Evolutionary conservation across 108 stramenopile genomes (phyloP).

Genomic region (Nitzschia palea): DNA sequence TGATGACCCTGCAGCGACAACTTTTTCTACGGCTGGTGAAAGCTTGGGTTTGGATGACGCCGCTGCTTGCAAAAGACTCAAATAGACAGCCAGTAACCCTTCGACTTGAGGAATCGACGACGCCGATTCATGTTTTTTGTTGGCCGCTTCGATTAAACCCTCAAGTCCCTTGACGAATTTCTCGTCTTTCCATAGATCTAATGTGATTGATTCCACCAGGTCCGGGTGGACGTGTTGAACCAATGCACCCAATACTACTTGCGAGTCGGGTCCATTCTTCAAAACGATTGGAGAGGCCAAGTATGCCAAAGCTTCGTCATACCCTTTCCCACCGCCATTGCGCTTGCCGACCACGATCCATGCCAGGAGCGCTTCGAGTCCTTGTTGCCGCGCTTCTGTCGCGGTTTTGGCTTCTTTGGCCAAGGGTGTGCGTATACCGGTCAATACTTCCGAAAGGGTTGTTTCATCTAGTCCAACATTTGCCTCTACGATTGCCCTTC

Average conservation of each 20-base stretch:
- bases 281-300: constrained; percentile 46
- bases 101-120: constrained; percentile 65
- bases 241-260: constrained; percentile 20
- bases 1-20: constrained; percentile 43
- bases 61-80: constrained; percentile 39
- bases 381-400: constrained; percentile 36
- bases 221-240: constrained; percentile 34
- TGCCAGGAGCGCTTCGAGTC: constrained; percentile 42
- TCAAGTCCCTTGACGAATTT: constrained; percentile 50
- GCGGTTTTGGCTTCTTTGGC: constrained; percentile 60
- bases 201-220: constrained; percentile 42
- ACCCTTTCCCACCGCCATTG: constrained; percentile 14
- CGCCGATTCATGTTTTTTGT: constrained; percentile 61
- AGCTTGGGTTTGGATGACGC: constrained; percentile 32
- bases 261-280: constrained; percentile 49
- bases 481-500: constrained; percentile 1
- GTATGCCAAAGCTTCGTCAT: constrained; percentile 55
- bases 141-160: constrained; percentile 53
- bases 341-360: constrained; percentile 63
- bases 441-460: constrained; percentile 13
- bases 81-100: constrained; percentile 59
- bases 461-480: not conserved
- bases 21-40: constrained; percentile 48
- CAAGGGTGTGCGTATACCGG: constrained; percentile 15
- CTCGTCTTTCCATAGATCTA: constrained; percentile 47